These are phyloP conservation scores for Sclerospora graminicola DNA, from an alignment of 352 stramenopile species.

Conservation along the genomic window DNA sequence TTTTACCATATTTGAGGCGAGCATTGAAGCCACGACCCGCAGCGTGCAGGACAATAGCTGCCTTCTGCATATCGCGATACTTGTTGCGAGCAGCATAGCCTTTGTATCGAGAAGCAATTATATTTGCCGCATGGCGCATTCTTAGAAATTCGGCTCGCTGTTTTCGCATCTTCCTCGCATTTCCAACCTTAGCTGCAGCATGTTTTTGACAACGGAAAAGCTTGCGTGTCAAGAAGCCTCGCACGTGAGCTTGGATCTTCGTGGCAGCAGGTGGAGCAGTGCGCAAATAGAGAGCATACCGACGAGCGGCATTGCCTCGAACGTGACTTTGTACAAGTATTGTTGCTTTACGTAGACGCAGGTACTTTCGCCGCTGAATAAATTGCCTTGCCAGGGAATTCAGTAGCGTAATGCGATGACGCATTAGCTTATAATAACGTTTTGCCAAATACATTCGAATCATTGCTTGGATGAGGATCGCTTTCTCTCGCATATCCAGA, in stretches of 20 bases:
- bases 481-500: constrained; percentile 36
- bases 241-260: constrained; percentile 69
- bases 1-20: constrained; percentile 82
- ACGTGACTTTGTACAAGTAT: constrained; percentile 66
- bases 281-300: constrained; percentile 59
- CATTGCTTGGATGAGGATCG: constrained; percentile 58
- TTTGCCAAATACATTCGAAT: constrained; percentile 63
- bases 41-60: constrained; percentile 70
- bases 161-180: constrained; percentile 54
- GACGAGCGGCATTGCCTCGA: constrained; percentile 61
- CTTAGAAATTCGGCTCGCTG: constrained; percentile 53
- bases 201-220: constrained; percentile 56
- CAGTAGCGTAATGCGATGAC: constrained; percentile 45
- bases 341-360: constrained; percentile 44
- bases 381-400: constrained; percentile 69
- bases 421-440: constrained; percentile 37
- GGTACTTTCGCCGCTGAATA: constrained; percentile 61
- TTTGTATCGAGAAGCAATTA: constrained; percentile 75
- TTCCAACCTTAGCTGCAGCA: constrained; percentile 61
- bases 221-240: constrained; percentile 54
- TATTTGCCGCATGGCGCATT: constrained; percentile 45
- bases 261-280: constrained; percentile 63
- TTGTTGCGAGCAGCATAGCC: constrained; percentile 44
- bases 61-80: constrained; percentile 59
- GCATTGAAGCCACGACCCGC: constrained; percentile 69